A percentile compares a stretch with the other conserved stretches of the same genome.
phyloP scores from a whole-genome alignment of 768 basidiomycete genomes.

The Phaeotremella skinneri region DNA sequence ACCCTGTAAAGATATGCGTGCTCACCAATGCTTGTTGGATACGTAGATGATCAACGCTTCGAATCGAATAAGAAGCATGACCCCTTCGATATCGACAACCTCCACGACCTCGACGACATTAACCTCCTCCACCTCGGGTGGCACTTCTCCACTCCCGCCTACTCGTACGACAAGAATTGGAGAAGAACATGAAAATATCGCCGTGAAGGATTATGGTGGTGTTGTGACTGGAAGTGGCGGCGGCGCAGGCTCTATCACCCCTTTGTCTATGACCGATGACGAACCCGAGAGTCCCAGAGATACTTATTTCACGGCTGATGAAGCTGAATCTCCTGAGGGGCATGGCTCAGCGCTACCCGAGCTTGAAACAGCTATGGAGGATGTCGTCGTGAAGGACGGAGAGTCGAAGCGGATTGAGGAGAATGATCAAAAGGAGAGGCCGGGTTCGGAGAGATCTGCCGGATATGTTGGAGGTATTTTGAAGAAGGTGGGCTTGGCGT shows the following conservation, averaged over 20 bases:
- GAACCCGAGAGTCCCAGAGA: conserved; percentile 10
- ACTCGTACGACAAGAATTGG: not conserved
- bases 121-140: conserved; percentile 5
- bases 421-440: not conserved
- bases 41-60: conserved; percentile 38
- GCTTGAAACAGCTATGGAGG: too few species aligned
- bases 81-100: conserved; percentile 19
- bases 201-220: not conserved
- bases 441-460: not conserved
- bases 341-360: too few species aligned
- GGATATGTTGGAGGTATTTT: conserved; percentile 1
- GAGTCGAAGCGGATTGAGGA: not conserved
- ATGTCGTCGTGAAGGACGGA: not conserved
- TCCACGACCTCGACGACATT: conserved; percentile 6
- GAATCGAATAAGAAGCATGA: conserved; percentile 32
- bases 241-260: conserved; percentile 17
- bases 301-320: conserved; percentile 30
- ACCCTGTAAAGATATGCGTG: conserved; percentile 1
- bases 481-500: not conserved
- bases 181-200: not conserved
- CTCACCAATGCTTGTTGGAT: not conserved
- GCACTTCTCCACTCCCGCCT: conserved; percentile 4
- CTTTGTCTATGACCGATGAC: conserved; percentile 35
- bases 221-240: not conserved
- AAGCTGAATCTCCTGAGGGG: conserved; percentile 7